Conservation (phyloP, 2,329 filamentous ascomycete species). For the Septoria linicola region DNA sequence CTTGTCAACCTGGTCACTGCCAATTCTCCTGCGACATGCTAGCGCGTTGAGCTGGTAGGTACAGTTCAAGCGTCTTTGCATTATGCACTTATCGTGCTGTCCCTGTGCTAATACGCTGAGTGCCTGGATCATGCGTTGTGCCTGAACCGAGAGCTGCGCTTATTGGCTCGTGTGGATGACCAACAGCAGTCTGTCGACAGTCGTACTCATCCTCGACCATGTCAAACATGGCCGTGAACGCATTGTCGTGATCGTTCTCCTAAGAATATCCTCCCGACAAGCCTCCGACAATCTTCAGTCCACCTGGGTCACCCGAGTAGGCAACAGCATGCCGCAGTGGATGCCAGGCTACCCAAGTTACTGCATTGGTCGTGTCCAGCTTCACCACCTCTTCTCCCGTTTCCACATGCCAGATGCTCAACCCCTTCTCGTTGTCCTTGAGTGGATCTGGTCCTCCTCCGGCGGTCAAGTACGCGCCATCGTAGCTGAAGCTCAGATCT, state of each 20-base stretch:
- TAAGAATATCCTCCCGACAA: conserved; percentile 14
- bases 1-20: too few species aligned
- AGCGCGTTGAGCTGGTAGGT: too few species aligned
- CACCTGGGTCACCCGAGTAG: conserved; percentile 66
- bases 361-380: conserved; percentile 65
- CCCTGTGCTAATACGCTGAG: too few species aligned
- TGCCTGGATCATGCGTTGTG: too few species aligned
- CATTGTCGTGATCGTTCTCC: neutral
- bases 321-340: conserved; percentile 72
- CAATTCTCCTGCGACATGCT: too few species aligned
- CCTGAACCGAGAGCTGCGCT: too few species aligned
- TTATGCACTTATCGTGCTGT: too few species aligned
- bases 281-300: conserved; percentile 64
- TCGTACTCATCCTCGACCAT: too few species aligned
- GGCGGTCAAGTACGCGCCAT: conserved; percentile 71
- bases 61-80: too few species aligned
- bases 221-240: too few species aligned
- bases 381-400: conserved; percentile 71
- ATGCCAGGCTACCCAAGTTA: conserved; percentile 71
- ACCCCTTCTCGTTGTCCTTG: conserved; percentile 64
- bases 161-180: too few species aligned
- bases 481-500: conserved; percentile 74
- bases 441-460: conserved; percentile 51
- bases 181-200: too few species aligned
- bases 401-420: conserved; percentile 71